Percentiles rank a stretch among this genome's conserved stretches.
phyloP scores from a whole-genome alignment of 2,329 filamentous ascomycete species.

The Exophiala spinifera region DNA sequence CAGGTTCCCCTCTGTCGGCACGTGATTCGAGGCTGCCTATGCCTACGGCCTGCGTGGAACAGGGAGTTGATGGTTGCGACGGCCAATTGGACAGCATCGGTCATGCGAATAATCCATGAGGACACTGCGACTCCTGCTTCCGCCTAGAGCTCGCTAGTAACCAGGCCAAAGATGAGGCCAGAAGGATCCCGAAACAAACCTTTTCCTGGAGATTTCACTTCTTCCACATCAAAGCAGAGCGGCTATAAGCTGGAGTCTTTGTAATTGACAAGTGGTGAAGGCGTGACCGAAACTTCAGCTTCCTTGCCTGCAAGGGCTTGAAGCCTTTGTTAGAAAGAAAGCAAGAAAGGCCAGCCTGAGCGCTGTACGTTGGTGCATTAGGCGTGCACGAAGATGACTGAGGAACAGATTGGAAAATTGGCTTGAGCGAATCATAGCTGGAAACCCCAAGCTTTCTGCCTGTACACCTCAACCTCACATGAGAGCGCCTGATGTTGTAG shows the following conservation, averaged over 20 bases:
- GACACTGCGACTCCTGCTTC: not conserved
- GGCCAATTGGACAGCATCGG: not conserved
- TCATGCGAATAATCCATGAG: not conserved
- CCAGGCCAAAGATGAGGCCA: not conserved
- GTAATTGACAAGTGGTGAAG: conserved; percentile 1
- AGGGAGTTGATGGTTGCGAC: not conserved
- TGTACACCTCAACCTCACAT: too few species aligned
- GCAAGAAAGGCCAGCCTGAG: not conserved
- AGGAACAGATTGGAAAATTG: not conserved
- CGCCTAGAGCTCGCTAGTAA: not conserved
- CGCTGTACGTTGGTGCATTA: conserved; percentile 1
- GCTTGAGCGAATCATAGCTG: not conserved
- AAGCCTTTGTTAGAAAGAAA: not conserved
- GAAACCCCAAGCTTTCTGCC: too few species aligned
- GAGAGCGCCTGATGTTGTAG: not conserved
- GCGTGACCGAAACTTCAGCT: not conserved
- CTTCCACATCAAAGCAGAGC: not conserved
- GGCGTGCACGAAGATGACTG: not conserved
- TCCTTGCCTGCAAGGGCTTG: not conserved
- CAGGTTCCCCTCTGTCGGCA: not conserved
- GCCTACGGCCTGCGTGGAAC: not conserved
- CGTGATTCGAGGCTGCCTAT: not conserved
- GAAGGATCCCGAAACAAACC: not conserved
- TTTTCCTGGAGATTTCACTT: not conserved
- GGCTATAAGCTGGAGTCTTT: not conserved